Conservation (phyloP, 1,139 yeast species). For the Sugiyamaella xylanicola region DNA sequence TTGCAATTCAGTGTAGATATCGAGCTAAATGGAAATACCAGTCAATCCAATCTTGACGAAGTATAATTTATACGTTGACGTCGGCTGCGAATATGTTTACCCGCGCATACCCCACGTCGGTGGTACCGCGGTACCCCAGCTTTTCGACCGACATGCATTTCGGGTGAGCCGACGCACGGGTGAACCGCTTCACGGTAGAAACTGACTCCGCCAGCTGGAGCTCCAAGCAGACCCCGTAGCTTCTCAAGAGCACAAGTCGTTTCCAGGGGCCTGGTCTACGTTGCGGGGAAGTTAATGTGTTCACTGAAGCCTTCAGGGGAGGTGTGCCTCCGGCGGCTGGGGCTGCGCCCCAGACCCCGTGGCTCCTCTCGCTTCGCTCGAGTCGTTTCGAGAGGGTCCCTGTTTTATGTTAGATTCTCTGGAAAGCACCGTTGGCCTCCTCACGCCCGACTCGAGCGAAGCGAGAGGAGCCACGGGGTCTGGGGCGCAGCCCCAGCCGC, state of each 20-base stretch:
- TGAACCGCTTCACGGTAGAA: not conserved
- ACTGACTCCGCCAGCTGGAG: not conserved
- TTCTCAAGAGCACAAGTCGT: no score
- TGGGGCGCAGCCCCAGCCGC: not conserved
- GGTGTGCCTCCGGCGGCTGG: no score
- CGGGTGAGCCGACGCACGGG: not conserved
- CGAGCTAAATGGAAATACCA: no score
- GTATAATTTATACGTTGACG: not conserved
- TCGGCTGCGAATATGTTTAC: not conserved
- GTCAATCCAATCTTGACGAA: no score
- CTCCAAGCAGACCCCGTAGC: not conserved
- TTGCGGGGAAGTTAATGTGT: no score
- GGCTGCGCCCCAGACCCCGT: no score
- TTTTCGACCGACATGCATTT: not conserved
- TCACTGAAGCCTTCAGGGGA: not conserved
- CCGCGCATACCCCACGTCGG: slow-evolving; percentile 9
- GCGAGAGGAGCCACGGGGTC: not conserved
- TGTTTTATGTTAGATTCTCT: no score
- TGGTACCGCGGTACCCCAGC: slow-evolving; percentile 9
- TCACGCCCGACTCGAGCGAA: not conserved
- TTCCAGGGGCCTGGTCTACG: no score
- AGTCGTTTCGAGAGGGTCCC: no score
- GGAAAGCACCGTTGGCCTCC: no score
- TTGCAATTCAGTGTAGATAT: no score
- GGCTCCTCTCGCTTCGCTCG: no score